Percentiles rank a stretch among this genome's conserved stretches.
phyloP scores from a whole-genome alignment of 139 green algal genomes.

The Micromonas commoda region DNA sequence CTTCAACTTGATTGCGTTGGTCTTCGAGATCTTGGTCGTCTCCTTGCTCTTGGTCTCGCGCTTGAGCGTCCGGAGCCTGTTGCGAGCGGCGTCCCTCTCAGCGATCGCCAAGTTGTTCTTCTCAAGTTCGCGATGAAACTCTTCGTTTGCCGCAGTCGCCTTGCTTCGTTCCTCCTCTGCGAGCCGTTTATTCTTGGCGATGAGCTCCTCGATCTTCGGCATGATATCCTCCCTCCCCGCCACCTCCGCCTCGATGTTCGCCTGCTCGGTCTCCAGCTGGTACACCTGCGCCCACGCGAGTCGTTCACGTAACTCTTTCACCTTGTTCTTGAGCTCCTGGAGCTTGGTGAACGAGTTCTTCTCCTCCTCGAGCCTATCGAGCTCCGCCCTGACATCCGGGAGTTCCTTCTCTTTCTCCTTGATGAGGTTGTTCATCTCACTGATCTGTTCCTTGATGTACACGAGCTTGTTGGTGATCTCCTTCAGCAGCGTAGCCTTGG shows the following conservation, averaged over 20 bases:
- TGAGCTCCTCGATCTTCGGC: too few species aligned
- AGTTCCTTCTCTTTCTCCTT: background rate
- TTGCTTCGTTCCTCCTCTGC: too few species aligned
- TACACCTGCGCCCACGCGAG: background rate
- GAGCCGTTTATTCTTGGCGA: too few species aligned
- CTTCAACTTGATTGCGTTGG: background rate
- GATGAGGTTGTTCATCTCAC: background rate
- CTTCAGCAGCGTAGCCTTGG: conserved; percentile 36
- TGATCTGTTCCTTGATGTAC: background rate
- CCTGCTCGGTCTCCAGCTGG: background rate
- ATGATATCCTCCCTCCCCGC: background rate
- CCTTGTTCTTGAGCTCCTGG: background rate
- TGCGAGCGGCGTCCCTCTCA: too few species aligned
- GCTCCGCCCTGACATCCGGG: background rate
- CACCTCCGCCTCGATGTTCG: background rate
- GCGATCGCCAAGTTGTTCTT: too few species aligned
- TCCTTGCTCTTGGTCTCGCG: background rate
- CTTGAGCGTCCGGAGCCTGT: too few species aligned
- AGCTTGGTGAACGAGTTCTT: background rate
- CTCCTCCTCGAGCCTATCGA: background rate
- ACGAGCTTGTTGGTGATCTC: background rate
- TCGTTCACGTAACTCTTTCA: background rate
- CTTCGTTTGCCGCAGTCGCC: too few species aligned
- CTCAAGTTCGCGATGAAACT: too few species aligned
- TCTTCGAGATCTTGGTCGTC: background rate